Conservation (phyloP, 805 yeast genomes). For the Starmerella davenportii region DNA sequence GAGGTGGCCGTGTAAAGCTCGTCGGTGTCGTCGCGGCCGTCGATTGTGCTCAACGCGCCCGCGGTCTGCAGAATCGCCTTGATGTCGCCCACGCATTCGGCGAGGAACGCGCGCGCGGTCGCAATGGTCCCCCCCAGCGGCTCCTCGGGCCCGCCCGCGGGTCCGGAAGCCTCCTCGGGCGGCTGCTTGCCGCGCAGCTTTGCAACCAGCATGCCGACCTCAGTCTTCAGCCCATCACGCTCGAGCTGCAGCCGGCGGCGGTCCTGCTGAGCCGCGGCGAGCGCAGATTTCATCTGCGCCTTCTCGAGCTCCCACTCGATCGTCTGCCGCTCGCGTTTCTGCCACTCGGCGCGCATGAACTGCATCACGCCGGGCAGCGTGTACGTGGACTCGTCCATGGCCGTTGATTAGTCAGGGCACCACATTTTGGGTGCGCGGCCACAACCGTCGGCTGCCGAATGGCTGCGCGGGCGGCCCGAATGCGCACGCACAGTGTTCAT, state of each 20-base stretch:
- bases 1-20: not conserved
- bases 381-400: constrained; percentile 19
- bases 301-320: constrained; percentile 44
- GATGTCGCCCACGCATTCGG: not conserved
- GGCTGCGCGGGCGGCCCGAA: no score
- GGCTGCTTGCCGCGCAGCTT: not conserved
- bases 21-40: not conserved
- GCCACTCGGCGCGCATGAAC: constrained; percentile 45
- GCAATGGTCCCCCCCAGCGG: not conserved
- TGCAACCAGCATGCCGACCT: constrained; percentile 7
- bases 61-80: not conserved
- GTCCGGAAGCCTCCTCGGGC: not conserved
- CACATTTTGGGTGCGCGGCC: no score
- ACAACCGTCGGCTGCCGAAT: no score
- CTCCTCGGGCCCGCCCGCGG: not conserved
- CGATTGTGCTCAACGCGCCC: not conserved
- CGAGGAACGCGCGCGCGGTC: not conserved
- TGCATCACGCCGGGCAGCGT: constrained; percentile 39
- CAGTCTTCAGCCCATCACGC: constrained; percentile 7
- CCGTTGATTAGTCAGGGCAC: no score
- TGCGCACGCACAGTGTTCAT: no score
- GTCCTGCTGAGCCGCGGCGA: constrained; percentile 37
- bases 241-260: constrained; percentile 25
- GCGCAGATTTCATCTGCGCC: constrained; percentile 38
- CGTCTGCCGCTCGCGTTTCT: constrained; percentile 40